Conservation (phyloP, 257 asterid genomes). For the Scutellaria baicalensis region DNA sequence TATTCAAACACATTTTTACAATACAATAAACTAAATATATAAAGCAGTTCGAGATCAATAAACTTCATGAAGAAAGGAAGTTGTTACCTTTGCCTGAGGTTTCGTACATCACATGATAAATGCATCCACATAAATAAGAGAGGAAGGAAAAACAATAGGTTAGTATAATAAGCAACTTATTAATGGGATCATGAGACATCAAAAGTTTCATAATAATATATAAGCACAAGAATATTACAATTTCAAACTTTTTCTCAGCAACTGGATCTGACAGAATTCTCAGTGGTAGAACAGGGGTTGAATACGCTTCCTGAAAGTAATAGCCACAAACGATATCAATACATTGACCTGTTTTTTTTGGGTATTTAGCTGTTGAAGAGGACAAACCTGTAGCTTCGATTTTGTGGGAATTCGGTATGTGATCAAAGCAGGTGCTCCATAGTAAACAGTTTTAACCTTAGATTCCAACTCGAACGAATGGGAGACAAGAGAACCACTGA, state of each 20-base stretch:
- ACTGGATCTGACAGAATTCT: conserved; percentile 36
- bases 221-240: conserved; percentile 30
- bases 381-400: conserved; percentile 45
- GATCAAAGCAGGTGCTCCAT: conserved; percentile 54
- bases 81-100: conserved; percentile 56
- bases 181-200: background rate
- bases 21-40: background rate
- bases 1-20: background rate
- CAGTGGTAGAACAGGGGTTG: conserved; percentile 54
- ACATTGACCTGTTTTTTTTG: background rate
- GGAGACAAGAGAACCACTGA: conserved; percentile 57
- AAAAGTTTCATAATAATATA: background rate
- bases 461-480: conserved; percentile 64
- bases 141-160: conserved; percentile 15
- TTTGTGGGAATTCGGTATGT: conserved; percentile 46
- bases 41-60: background rate
- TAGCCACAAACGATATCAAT: background rate
- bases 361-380: background rate
- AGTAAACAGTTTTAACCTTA: conserved; percentile 45
- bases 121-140: conserved; percentile 15
- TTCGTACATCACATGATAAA: conserved; percentile 4
- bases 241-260: conserved; percentile 19
- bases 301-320: conserved; percentile 51
- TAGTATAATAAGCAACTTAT: conserved; percentile 9
- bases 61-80: background rate